These are phyloP conservation scores for Crucibulum laeve DNA, from an alignment of 768 basidiomycete genomes.

Conservation along the genomic window DNA sequence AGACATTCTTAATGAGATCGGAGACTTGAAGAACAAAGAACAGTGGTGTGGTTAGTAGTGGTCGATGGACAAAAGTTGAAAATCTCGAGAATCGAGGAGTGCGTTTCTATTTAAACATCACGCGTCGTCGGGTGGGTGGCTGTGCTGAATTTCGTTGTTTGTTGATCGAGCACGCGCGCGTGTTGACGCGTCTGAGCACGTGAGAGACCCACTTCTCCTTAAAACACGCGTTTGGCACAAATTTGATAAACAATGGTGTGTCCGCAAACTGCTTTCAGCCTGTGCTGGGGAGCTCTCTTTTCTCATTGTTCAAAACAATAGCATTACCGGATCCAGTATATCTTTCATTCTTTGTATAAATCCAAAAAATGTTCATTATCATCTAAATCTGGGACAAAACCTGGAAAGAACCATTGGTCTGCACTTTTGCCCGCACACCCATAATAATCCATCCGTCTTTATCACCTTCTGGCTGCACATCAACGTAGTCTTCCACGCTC, in stretches of 20 bases:
- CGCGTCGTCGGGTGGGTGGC: slow-evolving; percentile 21
- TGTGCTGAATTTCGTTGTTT: slow-evolving; percentile 34
- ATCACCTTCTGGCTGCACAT: slow-evolving; percentile 16
- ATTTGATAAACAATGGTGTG: neutral
- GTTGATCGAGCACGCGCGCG: slow-evolving; percentile 24
- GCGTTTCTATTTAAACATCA: slow-evolving; percentile 26
- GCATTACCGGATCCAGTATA: neutral
- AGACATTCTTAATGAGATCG: slow-evolving; percentile 14
- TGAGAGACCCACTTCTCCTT: too few relatives aligned
- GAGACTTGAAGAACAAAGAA: slow-evolving; percentile 2
- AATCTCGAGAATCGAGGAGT: slow-evolving; percentile 7
- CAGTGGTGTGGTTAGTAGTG: slow-evolving; percentile 4
- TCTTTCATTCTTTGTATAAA: neutral
- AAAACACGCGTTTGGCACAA: too few relatives aligned
- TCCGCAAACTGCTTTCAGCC: too few relatives aligned
- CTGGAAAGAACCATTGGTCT: slow-evolving; percentile 64
- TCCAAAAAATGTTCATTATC: neutral
- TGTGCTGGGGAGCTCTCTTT: too few relatives aligned
- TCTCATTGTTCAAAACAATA: too few relatives aligned
- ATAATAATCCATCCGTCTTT: slow-evolving; percentile 20
- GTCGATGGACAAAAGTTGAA: slow-evolving; percentile 16
- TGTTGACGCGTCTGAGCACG: slow-evolving; percentile 15
- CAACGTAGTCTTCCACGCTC: slow-evolving; percentile 34
- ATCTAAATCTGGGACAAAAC: neutral
- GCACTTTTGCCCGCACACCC: slow-evolving; percentile 30